Conservation (phyloP, 768 basidiomycete genomes). For the Lentinula raphanica region DNA sequence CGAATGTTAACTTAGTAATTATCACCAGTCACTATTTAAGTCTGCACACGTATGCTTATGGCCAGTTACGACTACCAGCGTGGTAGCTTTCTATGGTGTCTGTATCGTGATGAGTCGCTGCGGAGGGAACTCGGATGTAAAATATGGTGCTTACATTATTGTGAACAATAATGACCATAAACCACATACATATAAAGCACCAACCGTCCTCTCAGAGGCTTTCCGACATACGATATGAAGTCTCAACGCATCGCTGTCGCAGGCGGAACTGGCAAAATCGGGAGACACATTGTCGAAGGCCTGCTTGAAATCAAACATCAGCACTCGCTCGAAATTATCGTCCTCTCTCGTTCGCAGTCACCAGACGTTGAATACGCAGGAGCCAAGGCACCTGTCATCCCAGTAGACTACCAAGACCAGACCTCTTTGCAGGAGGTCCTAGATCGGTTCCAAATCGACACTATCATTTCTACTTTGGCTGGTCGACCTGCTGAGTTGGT, state of each 20-base stretch:
- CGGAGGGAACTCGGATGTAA: no score
- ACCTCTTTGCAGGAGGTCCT: neutral
- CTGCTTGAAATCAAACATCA: conserved; percentile 1
- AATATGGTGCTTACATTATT: no score
- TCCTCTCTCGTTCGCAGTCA: conserved; percentile 3
- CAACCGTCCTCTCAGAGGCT: no score
- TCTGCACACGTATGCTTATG: no score
- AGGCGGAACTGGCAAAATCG: conserved; percentile 2
- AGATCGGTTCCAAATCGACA: neutral
- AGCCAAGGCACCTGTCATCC: neutral
- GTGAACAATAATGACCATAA: no score
- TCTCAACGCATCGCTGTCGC: conserved; percentile 7
- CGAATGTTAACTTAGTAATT: no score
- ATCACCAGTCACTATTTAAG: no score
- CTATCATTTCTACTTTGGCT: conserved; percentile 1
- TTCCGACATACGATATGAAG: neutral
- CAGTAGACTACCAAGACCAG: conserved; percentile 3
- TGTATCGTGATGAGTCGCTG: no score
- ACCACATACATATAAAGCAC: no score
- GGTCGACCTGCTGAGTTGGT: neutral
- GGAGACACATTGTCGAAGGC: conserved; percentile 6
- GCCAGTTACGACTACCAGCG: no score
- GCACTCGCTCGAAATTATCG: neutral
- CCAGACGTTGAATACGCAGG: neutral
- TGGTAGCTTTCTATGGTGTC: no score